Evolutionary conservation across 1,139 yeast genomes (phyloP).

Genomic region (Saccharomycopsis hybrid): DNA sequence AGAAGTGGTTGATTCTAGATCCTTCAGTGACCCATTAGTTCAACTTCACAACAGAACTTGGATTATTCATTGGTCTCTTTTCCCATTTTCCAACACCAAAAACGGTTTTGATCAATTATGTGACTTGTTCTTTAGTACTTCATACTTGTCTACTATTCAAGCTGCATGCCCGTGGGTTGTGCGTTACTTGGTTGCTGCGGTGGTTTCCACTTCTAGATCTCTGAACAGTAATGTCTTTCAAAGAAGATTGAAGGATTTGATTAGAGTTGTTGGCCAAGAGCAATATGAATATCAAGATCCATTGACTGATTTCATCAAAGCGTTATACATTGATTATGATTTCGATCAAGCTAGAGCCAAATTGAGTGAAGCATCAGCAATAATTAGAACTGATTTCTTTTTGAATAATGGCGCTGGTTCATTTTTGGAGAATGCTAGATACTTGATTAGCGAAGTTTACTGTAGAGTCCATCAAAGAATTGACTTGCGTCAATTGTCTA

Average conservation of each 20-base stretch:
- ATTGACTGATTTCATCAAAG: conserved; percentile 46
- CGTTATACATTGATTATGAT: conserved; percentile 49
- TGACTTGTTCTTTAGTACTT: conserved; percentile 50
- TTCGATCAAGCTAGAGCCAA: conserved; percentile 44
- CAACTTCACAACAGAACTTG: conserved; percentile 58
- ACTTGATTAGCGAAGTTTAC: conserved; percentile 45
- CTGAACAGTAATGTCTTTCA: conserved; percentile 33
- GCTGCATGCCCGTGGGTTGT: conserved; percentile 63
- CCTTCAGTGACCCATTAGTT: conserved; percentile 44
- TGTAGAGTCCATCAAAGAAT: conserved; percentile 47
- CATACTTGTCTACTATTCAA: conserved; percentile 56
- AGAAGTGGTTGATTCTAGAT: conserved; percentile 49
- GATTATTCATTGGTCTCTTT: conserved; percentile 61
- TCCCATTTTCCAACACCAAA: conserved; percentile 45
- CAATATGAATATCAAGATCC: conserved; percentile 58
- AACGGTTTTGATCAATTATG: conserved; percentile 43
- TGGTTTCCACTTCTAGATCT: conserved; percentile 35
- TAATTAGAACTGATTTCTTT: conserved; percentile 50
- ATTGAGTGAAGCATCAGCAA: conserved; percentile 38
- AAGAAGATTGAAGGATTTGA: conserved; percentile 49
- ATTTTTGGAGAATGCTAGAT: conserved; percentile 42
- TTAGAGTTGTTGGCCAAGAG: conserved; percentile 51
- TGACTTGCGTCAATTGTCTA: conserved; percentile 37
- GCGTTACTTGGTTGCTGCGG: conserved; percentile 54
- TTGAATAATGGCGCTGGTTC: conserved; percentile 36